These are phyloP conservation scores for Sophora flavescens DNA, from an alignment of 306 rosid genomes.

Conservation along the genomic window DNA sequence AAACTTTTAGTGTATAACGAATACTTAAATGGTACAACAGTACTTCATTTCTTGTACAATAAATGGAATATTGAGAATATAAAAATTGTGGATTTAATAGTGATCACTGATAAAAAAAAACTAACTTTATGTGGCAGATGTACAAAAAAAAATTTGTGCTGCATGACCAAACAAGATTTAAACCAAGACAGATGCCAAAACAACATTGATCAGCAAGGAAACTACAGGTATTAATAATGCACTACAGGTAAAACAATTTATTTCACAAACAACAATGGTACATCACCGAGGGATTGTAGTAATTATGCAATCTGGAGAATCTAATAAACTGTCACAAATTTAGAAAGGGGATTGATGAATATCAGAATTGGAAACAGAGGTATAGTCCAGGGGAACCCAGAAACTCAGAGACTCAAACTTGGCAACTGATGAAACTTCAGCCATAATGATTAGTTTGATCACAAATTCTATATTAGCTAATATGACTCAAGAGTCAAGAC, in stretches of 20 bases:
- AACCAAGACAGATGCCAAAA: neutral
- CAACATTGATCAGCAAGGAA: slow-evolving; percentile 26
- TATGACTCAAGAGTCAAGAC: neutral
- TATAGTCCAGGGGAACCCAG: slow-evolving; percentile 28
- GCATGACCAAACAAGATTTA: slow-evolving; percentile 14
- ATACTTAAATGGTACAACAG: slow-evolving; percentile 20
- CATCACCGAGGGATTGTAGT: slow-evolving; percentile 9
- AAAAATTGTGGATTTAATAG: slow-evolving; percentile 20
- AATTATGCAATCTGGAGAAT: slow-evolving; percentile 32
- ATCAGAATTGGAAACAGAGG: slow-evolving; percentile 33
- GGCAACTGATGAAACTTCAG: slow-evolving; percentile 35
- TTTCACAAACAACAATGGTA: slow-evolving; percentile 29
- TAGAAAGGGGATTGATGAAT: slow-evolving; percentile 30
- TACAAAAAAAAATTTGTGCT: neutral
- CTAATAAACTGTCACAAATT: neutral
- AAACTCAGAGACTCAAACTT: slow-evolving; percentile 45
- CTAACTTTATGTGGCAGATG: slow-evolving; percentile 17
- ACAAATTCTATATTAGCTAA: slow-evolving; percentile 22
- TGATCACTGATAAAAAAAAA: neutral
- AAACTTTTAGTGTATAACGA: slow-evolving; percentile 31
- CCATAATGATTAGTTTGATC: slow-evolving; percentile 37
- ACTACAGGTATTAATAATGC: neutral
- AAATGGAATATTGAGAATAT: slow-evolving; percentile 6
- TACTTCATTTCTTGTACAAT: slow-evolving; percentile 34
- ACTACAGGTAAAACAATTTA: slow-evolving; percentile 16